Evolutionary conservation across 148 eudicot species (phyloP).

Genomic region (Vaccinium myrtillus): DNA sequence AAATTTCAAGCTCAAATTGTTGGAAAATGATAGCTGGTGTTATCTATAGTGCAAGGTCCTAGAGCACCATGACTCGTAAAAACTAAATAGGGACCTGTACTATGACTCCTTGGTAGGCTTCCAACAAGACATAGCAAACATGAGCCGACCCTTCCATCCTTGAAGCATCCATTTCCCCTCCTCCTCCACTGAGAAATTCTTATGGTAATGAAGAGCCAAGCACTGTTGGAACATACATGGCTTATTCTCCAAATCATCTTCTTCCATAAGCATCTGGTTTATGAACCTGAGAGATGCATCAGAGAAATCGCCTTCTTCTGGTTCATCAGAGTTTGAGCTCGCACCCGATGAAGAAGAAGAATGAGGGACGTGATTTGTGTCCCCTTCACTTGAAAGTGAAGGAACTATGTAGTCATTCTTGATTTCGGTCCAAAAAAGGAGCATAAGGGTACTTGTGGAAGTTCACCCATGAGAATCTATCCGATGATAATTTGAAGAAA

Average conservation of each 20-base stretch:
- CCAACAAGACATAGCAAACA: conserved; percentile 60
- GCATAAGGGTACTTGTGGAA: conserved; percentile 19
- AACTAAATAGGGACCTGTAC: background rate
- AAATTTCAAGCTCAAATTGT: background rate
- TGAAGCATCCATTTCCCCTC: conserved; percentile 62
- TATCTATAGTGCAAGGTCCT: background rate
- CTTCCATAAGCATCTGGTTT: conserved; percentile 55
- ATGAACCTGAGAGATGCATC: conserved; percentile 50
- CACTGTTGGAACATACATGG: conserved; percentile 39
- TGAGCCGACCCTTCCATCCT: conserved; percentile 74
- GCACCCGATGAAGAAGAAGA: background rate
- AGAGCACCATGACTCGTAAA: background rate
- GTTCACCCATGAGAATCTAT: conserved; percentile 1
- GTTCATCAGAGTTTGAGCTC: conserved; percentile 12
- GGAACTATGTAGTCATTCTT: conserved; percentile 17
- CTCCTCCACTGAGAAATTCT: conserved; percentile 57
- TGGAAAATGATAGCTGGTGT: background rate
- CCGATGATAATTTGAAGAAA: background rate
- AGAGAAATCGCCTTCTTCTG: conserved; percentile 27
- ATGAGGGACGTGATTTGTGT: background rate
- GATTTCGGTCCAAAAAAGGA: conserved; percentile 11
- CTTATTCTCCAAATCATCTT: conserved; percentile 9
- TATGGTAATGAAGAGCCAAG: conserved; percentile 44
- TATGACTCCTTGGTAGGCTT: conserved; percentile 19
- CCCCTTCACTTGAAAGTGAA: conserved; percentile 1